Evolutionary conservation across 2,329 filamentous ascomycete genomes (phyloP).

Genomic region (Amylocarpus encephaloides): DNA sequence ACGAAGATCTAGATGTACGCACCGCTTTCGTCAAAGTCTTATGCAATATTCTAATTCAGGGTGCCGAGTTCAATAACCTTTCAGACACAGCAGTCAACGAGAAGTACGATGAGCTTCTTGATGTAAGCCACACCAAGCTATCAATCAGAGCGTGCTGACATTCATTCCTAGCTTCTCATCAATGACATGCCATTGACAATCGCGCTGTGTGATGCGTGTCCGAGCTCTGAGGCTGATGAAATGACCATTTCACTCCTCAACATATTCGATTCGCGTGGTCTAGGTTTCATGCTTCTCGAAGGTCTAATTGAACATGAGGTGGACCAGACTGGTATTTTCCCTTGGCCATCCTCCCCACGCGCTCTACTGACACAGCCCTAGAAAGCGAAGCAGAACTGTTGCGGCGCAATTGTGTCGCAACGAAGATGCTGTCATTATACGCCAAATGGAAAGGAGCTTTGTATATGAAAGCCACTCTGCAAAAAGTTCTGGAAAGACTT

Average conservation of each 20-base stretch:
- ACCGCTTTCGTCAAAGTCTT: conserved; percentile 65
- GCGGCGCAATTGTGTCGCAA: conserved; percentile 63
- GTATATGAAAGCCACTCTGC: conserved; percentile 58
- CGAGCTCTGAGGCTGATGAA: conserved; percentile 62
- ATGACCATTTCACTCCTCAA: conserved; percentile 61
- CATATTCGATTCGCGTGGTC: conserved; percentile 61
- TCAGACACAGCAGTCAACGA: conserved; percentile 62
- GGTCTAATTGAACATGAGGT: conserved; percentile 63
- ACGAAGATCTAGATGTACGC: conserved; percentile 62
- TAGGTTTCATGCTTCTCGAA: conserved; percentile 57
- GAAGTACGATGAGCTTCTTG: conserved; percentile 60
- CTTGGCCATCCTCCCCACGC: not conserved
- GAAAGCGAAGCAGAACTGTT: conserved; percentile 64
- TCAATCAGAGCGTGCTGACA: conserved; percentile 6
- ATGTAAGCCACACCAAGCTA: conserved; percentile 35
- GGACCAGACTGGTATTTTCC: conserved; percentile 51
- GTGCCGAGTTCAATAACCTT: conserved; percentile 63
- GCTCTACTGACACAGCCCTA: conserved; percentile 17
- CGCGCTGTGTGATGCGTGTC: conserved; percentile 59
- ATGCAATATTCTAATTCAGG: conserved; percentile 65
- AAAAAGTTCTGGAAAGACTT: conserved; percentile 60
- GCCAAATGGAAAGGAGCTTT: conserved; percentile 63
- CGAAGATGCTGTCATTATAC: conserved; percentile 65
- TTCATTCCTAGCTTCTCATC: conserved; percentile 45
- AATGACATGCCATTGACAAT: conserved; percentile 56